Evolutionary conservation across 768 basidiomycete species (phyloP).

Genomic region (Phanerochaete carnosa): DNA sequence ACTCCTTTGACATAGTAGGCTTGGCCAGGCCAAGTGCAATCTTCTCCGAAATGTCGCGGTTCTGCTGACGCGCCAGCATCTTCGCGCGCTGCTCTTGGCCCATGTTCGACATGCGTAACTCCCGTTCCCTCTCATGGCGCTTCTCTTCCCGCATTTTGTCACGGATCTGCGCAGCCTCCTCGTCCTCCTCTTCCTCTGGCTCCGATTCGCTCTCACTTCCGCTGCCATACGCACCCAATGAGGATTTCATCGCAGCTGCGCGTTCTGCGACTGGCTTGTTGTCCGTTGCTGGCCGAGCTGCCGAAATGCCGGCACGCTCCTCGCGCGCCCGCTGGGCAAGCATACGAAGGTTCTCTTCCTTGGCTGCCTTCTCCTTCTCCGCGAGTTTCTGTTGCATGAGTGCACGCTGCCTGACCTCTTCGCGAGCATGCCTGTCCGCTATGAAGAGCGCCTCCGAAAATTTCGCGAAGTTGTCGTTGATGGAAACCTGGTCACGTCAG

Average conservation of each 20-base stretch:
- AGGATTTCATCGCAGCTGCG: constrained; percentile 68
- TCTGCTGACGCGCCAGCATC: constrained; percentile 92
- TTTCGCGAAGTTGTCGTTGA: constrained; percentile 99
- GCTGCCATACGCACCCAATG: constrained; percentile 84
- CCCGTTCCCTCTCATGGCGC: constrained; percentile 89
- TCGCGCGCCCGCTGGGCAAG: constrained; percentile 94
- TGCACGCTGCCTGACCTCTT: constrained; percentile 94
- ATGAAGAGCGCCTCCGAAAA: constrained; percentile 96
- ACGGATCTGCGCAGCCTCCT: constrained; percentile 80
- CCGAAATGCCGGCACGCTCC: constrained; percentile 76
- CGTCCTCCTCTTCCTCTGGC: constrained; percentile 53
- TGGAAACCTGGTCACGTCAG: constrained; percentile 66
- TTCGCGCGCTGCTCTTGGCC: constrained; percentile 95
- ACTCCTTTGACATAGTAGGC: constrained; percentile 93
- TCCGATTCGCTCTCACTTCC: constrained; percentile 57
- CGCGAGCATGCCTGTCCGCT: constrained; percentile 95
- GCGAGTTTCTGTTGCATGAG: constrained; percentile 99
- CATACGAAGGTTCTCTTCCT: constrained; percentile 93
- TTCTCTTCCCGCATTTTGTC: constrained; percentile 92
- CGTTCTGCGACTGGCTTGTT: constrained; percentile 64
- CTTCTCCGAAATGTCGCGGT: constrained; percentile 99
- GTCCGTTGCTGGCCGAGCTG: constrained; percentile 4
- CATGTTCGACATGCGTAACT: constrained; percentile 99
- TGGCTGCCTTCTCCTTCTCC: constrained; percentile 95
- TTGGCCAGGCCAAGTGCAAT: constrained; percentile 97